Base-by-base conservation (phyloP, 768 basidiomycete species). In the Cystobasidium onofrii region DNA sequence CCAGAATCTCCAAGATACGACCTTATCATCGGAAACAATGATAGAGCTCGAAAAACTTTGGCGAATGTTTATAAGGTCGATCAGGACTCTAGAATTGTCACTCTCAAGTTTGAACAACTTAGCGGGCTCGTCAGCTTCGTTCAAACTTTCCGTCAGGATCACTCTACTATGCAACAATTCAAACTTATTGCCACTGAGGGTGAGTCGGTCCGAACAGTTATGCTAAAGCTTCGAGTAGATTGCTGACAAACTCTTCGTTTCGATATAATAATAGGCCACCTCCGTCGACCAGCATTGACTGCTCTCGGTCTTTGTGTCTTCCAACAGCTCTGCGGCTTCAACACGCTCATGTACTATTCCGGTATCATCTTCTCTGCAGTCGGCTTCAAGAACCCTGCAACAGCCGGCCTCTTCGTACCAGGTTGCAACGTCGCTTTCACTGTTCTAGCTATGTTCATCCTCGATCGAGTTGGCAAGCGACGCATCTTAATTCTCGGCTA, bases 271-370 rank as follows among this genome's bases (percentile, higher is more conserved):
- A n/a, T n/a, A n/a, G n/a, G n/a, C n/a, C 57, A 73, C 39, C 77
- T 76, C 66, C 67, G 75, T n/a, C 74, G 77, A 10, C 76, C 76
- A 0, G 50, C 76, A 34, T 88, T 89, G 75, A 84, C 91, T 17
- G 88, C 86, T 10, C 89, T 88, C 78, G 90, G 88, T 54, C 86
- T 91, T 81, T 90, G 91, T 81, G 89, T 88, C 0, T 88, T 87
- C 81, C 90, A 92, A 78, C 90, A 91, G 78, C 84, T 91, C 0
- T 90, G 87, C 75, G 90, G 90, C 41, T 90, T 90, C 83, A 91
- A 91, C 78, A 90, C 90, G 0, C 84, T 90, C 57, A 81, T 80
- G 17, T 76, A 78, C 77, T 88, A 88, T 78, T 88, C 88, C 27
- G 88, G 89, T 1, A 90, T 89, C 0, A 84, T 91, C 18, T 91